phyloP scores from a whole-genome alignment of 1,139 yeast genomes.

The Suhomyces atakaporum region DNA sequence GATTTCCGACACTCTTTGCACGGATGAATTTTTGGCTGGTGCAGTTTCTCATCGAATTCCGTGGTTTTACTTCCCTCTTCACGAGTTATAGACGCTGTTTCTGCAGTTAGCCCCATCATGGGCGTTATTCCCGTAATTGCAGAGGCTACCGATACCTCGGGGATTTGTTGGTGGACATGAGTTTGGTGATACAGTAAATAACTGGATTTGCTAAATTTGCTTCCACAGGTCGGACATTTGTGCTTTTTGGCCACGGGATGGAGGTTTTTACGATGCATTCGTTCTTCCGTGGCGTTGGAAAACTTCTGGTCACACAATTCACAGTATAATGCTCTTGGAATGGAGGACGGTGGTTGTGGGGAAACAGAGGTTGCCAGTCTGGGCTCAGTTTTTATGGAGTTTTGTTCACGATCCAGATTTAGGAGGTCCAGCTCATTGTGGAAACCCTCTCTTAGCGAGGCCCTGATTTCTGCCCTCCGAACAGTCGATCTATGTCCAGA shows the following conservation, averaged over 20 bases:
- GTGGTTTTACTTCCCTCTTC: too few species aligned
- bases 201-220: constrained; percentile 17
- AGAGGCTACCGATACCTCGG: neutral
- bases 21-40: constrained; percentile 17
- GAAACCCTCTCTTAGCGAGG: constrained; percentile 1
- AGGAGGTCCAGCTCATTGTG: neutral
- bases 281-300: constrained; percentile 13
- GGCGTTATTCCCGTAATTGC: neutral
- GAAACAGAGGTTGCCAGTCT: neutral
- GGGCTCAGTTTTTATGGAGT: neutral
- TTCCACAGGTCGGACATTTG: constrained; percentile 16
- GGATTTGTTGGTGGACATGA: constrained; percentile 1
- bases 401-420: neutral
- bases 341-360: neutral
- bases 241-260: constrained; percentile 12
- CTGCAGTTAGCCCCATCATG: too few species aligned
- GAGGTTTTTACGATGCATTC: constrained; percentile 16
- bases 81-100: too few species aligned
- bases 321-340: constrained; percentile 6
- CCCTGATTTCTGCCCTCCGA: constrained; percentile 8
- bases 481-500: constrained; percentile 1
- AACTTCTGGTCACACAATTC: constrained; percentile 14
- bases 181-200: constrained; percentile 17
- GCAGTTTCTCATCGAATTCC: neutral
- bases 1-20: constrained; percentile 24